phyloP scores from a whole-genome alignment of 2,329 filamentous ascomycete genomes.

The Pyrenochaeta sp. region DNA sequence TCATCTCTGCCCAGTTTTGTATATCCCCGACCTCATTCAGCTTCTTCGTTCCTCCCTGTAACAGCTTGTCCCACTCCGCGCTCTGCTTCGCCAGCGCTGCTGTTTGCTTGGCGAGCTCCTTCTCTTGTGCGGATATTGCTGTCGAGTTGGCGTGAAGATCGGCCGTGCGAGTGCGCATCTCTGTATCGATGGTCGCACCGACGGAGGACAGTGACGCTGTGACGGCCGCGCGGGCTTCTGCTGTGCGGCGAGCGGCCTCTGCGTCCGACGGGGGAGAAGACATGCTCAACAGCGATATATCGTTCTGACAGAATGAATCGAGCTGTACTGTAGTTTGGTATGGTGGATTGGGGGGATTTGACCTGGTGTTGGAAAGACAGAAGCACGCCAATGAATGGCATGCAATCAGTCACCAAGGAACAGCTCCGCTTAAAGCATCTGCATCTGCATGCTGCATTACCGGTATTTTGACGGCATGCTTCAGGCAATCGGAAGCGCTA shows the following conservation, averaged over 20 bases:
- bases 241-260: slow-evolving; percentile 47
- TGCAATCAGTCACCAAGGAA: background rate
- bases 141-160: slow-evolving; percentile 74
- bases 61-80: slow-evolving; percentile 70
- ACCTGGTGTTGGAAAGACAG: slow-evolving; percentile 1
- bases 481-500: background rate
- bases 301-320: background rate
- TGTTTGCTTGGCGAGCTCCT: slow-evolving; percentile 69
- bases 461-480: slow-evolving; percentile 3
- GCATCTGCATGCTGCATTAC: slow-evolving; percentile 6
- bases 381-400: background rate
- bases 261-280: slow-evolving; percentile 35
- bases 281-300: slow-evolving; percentile 28
- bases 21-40: slow-evolving; percentile 83
- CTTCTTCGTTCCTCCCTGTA: slow-evolving; percentile 67
- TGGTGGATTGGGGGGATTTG: slow-evolving; percentile 3
- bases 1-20: slow-evolving; percentile 87
- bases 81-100: slow-evolving; percentile 69
- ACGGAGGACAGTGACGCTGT: slow-evolving; percentile 62
- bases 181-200: slow-evolving; percentile 73
- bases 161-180: slow-evolving; percentile 72
- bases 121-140: slow-evolving; percentile 73
- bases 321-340: background rate
- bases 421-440: slow-evolving; percentile 8
- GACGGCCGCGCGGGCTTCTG: slow-evolving; percentile 62